Evolutionary conservation across 768 basidiomycete genomes (phyloP).

Genomic region (Phanerochaete carnosa): DNA sequence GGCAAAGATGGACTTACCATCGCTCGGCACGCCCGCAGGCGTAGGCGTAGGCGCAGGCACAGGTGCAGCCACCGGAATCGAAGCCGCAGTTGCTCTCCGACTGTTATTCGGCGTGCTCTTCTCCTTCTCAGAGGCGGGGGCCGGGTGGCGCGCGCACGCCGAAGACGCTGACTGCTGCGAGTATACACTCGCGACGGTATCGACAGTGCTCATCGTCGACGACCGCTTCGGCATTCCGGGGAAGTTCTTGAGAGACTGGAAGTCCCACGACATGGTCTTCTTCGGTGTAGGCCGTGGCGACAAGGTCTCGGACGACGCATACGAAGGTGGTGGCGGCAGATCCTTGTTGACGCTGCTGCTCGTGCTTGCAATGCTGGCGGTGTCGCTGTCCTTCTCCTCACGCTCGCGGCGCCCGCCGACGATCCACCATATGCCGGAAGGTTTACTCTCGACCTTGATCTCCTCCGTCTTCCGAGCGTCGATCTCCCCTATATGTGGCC

Average conservation of each 20-base stretch:
- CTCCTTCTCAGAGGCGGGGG: slow-evolving; percentile 11
- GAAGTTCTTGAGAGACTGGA: slow-evolving; percentile 19
- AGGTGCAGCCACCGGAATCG: neutral
- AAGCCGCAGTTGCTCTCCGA: neutral
- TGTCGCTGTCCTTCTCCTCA: slow-evolving; percentile 13
- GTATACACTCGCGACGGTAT: slow-evolving; percentile 18
- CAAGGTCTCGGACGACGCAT: neutral
- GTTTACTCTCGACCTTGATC: slow-evolving; percentile 22
- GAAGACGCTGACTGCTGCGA: slow-evolving; percentile 10
- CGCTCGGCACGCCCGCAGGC: neutral
- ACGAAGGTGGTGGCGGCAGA: neutral
- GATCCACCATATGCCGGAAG: slow-evolving; percentile 25
- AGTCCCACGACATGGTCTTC: slow-evolving; percentile 20
- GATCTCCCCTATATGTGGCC: slow-evolving; percentile 57
- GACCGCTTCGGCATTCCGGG: slow-evolving; percentile 22
- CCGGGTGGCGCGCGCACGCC: slow-evolving; percentile 2
- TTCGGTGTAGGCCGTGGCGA: slow-evolving; percentile 10
- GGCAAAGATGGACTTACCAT: slow-evolving; percentile 3
- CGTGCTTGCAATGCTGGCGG: slow-evolving; percentile 5
- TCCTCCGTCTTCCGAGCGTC: slow-evolving; percentile 36
- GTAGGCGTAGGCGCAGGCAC: neutral
- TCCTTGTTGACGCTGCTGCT: slow-evolving; percentile 14
- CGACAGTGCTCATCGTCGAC: slow-evolving; percentile 20
- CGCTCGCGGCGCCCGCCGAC: slow-evolving; percentile 13
- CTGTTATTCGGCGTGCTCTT: slow-evolving; percentile 5